Percentiles rank a stretch among this genome's conserved stretches.
phyloP scores from a whole-genome alignment of 73 alveolate species.

The Blepharisma japonicum region DNA sequence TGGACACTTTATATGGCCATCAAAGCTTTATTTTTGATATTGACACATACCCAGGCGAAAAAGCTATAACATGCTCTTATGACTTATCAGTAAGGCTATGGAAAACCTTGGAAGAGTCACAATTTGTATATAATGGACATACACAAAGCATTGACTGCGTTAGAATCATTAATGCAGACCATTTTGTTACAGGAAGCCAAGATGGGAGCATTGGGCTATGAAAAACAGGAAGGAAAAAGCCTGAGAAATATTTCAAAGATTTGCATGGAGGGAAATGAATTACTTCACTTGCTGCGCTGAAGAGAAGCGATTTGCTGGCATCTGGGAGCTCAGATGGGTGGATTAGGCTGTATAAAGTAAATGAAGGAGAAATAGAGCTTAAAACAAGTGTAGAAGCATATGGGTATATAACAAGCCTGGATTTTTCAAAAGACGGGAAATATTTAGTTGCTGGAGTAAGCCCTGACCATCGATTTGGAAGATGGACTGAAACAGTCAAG shows the following conservation, averaged over 20 bases:
- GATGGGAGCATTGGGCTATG: constrained; percentile 54
- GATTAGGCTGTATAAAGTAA: constrained; percentile 42
- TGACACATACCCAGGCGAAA: constrained; percentile 50
- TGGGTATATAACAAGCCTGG: constrained; percentile 42
- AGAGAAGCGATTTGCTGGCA: constrained; percentile 54
- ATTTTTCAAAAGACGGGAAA: constrained; percentile 41
- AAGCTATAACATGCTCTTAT: constrained; percentile 55
- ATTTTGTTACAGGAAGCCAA: constrained; percentile 51
- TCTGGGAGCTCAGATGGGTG: constrained; percentile 50
- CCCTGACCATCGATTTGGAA: constrained; percentile 56
- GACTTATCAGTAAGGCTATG: constrained; percentile 59
- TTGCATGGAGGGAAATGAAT: constrained; percentile 52
- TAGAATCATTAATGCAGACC: constrained; percentile 44
- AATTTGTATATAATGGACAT: constrained; percentile 56
- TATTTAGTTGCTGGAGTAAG: constrained; percentile 43
- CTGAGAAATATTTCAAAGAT: constrained; percentile 33
- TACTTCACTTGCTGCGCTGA: constrained; percentile 34
- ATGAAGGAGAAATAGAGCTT: constrained; percentile 37
- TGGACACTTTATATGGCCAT: constrained; percentile 68
- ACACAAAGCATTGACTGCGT: constrained; percentile 43
- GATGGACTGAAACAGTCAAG: constrained; percentile 52
- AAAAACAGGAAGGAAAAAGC: constrained; percentile 67
- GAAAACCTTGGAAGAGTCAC: constrained; percentile 64
- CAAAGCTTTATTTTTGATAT: constrained; percentile 42
- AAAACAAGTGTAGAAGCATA: constrained; percentile 9